Evolutionary conservation across 2,329 filamentous ascomycete species (phyloP).

Genomic region (Colletotrichum lentis): DNA sequence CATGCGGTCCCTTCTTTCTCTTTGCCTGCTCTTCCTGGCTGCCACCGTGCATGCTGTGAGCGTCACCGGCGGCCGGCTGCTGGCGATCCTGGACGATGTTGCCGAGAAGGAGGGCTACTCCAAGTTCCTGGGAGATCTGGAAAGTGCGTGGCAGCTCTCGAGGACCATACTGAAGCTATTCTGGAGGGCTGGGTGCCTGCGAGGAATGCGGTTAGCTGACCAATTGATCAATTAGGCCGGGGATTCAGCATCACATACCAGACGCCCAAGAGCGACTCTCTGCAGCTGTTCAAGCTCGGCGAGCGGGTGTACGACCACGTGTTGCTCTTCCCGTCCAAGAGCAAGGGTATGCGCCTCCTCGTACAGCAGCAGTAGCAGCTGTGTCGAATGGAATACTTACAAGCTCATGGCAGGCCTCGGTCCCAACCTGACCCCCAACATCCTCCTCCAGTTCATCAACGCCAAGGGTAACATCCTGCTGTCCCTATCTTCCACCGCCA

Average conservation of each 20-base stretch:
- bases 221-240: slow-evolving; percentile 64
- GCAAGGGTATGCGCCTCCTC: slow-evolving; percentile 72
- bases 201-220: slow-evolving; percentile 40
- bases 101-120: slow-evolving; percentile 84
- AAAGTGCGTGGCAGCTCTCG: slow-evolving; percentile 59
- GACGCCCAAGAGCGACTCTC: slow-evolving; percentile 79
- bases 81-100: slow-evolving; percentile 86
- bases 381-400: slow-evolving; percentile 2
- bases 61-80: slow-evolving; percentile 80
- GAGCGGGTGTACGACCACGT: slow-evolving; percentile 92
- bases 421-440: slow-evolving; percentile 83
- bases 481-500: slow-evolving; percentile 75
- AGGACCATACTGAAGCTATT: not conserved
- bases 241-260: slow-evolving; percentile 84
- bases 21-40: slow-evolving; percentile 72
- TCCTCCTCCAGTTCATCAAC: slow-evolving; percentile 91
- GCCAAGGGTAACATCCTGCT: slow-evolving; percentile 90
- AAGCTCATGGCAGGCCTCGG: slow-evolving; percentile 72
- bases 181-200: slow-evolving; percentile 5
- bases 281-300: slow-evolving; percentile 85
- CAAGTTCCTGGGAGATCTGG: slow-evolving; percentile 78
- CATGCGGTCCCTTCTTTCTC: slow-evolving; percentile 80
- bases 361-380: no score
- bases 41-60: slow-evolving; percentile 78
- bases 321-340: slow-evolving; percentile 85